Base-by-base conservation (phyloP, 202 grass and related monocot species). In the Musa balbisiana region DNA sequence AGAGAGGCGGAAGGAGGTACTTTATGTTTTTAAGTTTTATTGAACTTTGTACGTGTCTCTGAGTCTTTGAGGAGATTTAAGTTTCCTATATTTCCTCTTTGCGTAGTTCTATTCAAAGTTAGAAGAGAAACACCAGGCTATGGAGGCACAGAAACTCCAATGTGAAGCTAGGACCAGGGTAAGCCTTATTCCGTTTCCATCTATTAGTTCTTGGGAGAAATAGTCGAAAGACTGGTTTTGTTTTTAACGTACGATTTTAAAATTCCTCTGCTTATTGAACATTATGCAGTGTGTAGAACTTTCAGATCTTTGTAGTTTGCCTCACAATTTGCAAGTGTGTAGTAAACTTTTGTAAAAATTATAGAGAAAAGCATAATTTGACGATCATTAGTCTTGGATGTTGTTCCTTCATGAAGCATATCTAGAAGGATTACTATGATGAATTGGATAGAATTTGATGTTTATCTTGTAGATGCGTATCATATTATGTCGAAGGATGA, bases 71-170 rank as follows among this genome's bases (percentile, higher is more conserved):
- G 49, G 22, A 65, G 77, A 53, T 74, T 65, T 79, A 52, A 15
- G n/a, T 74, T 64, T 21, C 51, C 2, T 58, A 79, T 23, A 73
- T 71, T 10, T 22, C 73, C 84, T 6, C 56, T 74, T n/a, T 62
- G 56, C 77, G 69, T 53, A 98, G 94, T 98, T 76, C 78, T 98
- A 98, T 76, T 70, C 88, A 69, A 98, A 98, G 86, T 71, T 98
- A 78, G 94, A 98, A 86, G 94, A 98, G 65, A 98, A 98, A 20
- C 91, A 90, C n/a, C 90, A 98, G 74, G 94, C 94, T 89, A 78
- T 98, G 76, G 90, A 98, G 86, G 85, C 89, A 75, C 88, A 98
- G 83, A 93, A 82, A 86, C 79, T 86, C 56, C 81, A 98, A 83
- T 82, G 72, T 81, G 94, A 98, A 80, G 81, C 90, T 60, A 91